These are phyloP conservation scores for Yarrowia bubula DNA, from an alignment of 805 yeast genomes.

Conservation along the genomic window DNA sequence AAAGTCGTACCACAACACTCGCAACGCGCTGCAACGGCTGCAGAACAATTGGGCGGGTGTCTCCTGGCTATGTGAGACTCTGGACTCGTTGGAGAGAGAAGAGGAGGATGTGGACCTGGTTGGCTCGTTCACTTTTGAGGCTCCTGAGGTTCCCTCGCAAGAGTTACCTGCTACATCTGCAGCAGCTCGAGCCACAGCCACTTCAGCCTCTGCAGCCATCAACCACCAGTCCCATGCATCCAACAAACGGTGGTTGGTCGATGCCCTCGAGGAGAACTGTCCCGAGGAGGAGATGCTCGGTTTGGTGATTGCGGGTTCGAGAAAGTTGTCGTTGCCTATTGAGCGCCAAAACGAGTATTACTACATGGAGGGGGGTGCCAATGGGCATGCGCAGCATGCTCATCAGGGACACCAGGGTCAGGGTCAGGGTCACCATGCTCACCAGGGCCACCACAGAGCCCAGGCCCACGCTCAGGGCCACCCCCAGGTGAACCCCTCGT, in stretches of 20 bases:
- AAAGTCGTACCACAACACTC: conserved; percentile 34
- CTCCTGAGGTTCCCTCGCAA: conserved; percentile 8
- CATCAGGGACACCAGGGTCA: neutral
- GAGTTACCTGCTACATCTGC: neutral
- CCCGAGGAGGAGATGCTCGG: conserved; percentile 22
- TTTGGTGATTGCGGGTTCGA: conserved; percentile 16
- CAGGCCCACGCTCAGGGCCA: neutral
- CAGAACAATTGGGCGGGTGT: conserved; percentile 35
- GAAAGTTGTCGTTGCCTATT: conserved; percentile 10
- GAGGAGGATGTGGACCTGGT: conserved; percentile 36
- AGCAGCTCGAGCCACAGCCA: neutral
- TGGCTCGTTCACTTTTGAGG: neutral
- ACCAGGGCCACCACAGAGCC: neutral
- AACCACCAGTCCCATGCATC: neutral
- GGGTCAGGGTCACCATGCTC: too few relatives aligned
- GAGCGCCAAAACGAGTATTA: conserved; percentile 20
- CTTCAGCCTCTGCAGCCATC: neutral
- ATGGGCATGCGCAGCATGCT: neutral
- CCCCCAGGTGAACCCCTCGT: too few relatives aligned
- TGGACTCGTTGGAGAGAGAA: conserved; percentile 35
- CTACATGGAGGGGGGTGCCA: neutral
- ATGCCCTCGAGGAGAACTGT: conserved; percentile 12
- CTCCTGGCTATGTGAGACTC: conserved; percentile 35
- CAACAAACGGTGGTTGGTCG: conserved; percentile 13
- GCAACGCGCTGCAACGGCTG: conserved; percentile 32